These are phyloP conservation scores for Quillaja saponaria DNA, from an alignment of 306 rosid genomes.

Conservation along the genomic window DNA sequence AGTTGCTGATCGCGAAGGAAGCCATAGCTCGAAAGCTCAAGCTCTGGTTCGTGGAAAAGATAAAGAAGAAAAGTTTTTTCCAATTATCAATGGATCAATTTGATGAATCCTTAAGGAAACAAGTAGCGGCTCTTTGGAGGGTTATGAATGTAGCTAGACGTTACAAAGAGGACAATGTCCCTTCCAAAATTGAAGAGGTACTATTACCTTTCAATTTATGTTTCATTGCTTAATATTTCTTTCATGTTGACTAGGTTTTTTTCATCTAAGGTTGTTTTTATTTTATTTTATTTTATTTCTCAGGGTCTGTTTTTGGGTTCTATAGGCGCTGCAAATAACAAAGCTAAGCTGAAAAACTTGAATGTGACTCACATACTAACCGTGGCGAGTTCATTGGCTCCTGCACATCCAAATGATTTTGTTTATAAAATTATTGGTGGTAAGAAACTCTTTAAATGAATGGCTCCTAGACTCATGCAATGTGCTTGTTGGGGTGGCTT, in stretches of 20 bases:
- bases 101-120: conserved; percentile 44
- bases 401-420: conserved; percentile 59
- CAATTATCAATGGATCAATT: too few species aligned
- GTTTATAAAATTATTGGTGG: conserved; percentile 59
- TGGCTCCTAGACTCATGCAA: background rate
- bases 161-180: conserved; percentile 47
- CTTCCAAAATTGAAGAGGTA: conserved; percentile 74
- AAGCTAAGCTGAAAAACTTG: conserved; percentile 47
- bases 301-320: conserved; percentile 91
- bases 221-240: background rate
- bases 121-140: conserved; percentile 35
- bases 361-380: conserved; percentile 76
- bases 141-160: conserved; percentile 24
- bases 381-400: conserved; percentile 51
- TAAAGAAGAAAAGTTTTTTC: too few species aligned
- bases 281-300: background rate
- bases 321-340: conserved; percentile 61
- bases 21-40: too few species aligned
- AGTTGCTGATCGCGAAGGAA: too few species aligned
- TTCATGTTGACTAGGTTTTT: conserved; percentile 10
- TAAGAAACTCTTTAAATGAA: conserved; percentile 32
- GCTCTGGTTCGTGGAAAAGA: too few species aligned
- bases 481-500: conserved; percentile 3
- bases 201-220: conserved; percentile 1
- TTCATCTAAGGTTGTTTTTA: background rate